A percentile compares a stretch with the other conserved stretches of the same genome.
Conservation (phyloP, 2,329 filamentous ascomycete species). For the Knufia petricola region DNA sequence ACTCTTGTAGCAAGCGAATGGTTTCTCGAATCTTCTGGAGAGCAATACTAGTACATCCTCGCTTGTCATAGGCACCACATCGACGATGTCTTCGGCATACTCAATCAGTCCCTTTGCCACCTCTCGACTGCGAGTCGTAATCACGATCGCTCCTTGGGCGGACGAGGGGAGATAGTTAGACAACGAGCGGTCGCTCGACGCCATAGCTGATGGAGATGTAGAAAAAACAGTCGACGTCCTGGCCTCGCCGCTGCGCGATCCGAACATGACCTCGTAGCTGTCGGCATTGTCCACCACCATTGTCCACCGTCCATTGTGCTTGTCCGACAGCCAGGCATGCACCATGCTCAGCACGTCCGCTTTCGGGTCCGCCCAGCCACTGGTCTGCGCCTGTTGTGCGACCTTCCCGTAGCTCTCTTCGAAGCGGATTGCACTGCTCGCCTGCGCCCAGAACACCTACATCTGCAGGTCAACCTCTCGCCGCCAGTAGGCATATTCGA, state of each 20-base stretch:
- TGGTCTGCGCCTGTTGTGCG: conserved; percentile 14
- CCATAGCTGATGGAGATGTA: neutral
- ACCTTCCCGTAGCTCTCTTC: conserved; percentile 23
- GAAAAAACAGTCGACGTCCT: neutral
- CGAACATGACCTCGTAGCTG: conserved; percentile 5
- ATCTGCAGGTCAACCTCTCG: conserved; percentile 17
- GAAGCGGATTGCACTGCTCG: conserved; percentile 19
- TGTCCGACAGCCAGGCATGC: conserved; percentile 9
- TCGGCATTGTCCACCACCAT: conserved; percentile 15
- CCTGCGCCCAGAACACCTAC: conserved; percentile 26
- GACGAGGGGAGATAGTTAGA: conserved; percentile 19
- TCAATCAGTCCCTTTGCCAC: conserved; percentile 11
- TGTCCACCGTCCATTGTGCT: conserved; percentile 9
- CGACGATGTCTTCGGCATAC: conserved; percentile 11
- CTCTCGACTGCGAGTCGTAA: conserved; percentile 14
- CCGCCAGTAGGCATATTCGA: conserved; percentile 24
- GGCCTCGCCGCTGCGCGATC: neutral
- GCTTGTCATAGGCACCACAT: conserved; percentile 13
- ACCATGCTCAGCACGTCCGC: conserved; percentile 9
- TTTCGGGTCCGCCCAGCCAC: conserved; percentile 10
- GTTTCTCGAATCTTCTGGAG: conserved; percentile 16
- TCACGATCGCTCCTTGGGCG: conserved; percentile 15
- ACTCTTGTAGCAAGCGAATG: conserved; percentile 24
- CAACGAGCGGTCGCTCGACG: conserved; percentile 4
- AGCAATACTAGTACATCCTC: conserved; percentile 16